Base-by-base conservation (phyloP, 192 early-diverging fungal genomes). In the Coemansia sp. region DNA sequence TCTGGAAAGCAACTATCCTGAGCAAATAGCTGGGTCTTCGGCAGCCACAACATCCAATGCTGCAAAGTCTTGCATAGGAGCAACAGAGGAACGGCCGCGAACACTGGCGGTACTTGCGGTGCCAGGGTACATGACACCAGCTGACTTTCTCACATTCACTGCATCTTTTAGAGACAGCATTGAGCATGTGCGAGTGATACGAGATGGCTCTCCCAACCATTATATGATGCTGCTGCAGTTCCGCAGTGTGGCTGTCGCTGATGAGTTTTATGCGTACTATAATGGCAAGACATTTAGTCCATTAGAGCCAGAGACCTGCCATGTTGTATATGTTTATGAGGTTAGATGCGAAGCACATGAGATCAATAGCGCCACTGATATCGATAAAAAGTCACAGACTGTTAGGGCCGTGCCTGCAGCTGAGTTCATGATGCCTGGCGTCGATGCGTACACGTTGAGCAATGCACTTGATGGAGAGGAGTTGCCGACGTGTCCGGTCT, bases 401-500 rank as follows among this genome's bases (percentile, higher is more conserved):
- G 58, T 68, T 3, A n/a, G 50, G 19, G 53, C 59, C 18, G 36
- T 36, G 41, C 56, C 59, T 5, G 55, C 57, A 12, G 59, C 54
- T 6, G 19, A 70, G 53, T 61, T 66, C 21, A 26, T 65, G 39
- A 65, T 60, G 26, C 78, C 75, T 2, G 14, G 41, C 2, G 49
- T 54, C n/a, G 20, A 20, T 21, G 11, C 38, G 38, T 6, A 11
- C 9, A 43, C 14, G 13, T 26, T 26, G 23, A 26, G 23, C 23
- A 26, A 26, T 26, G 23, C 23, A 4, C 23, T 26, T 26, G 23
- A 26, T 26, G 42, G 59, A 19, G 50, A 47, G 23, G 93, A 96
- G 66, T 68, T 96, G 14, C 94, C 94, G 2, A 94, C 90, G 0
- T 99, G 96, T 61, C 94, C 96, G 3, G 94, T 99, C 6, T 99